These are phyloP conservation scores for Alternaria dauci DNA, from an alignment of 2,329 filamentous ascomycete genomes.

Conservation along the genomic window DNA sequence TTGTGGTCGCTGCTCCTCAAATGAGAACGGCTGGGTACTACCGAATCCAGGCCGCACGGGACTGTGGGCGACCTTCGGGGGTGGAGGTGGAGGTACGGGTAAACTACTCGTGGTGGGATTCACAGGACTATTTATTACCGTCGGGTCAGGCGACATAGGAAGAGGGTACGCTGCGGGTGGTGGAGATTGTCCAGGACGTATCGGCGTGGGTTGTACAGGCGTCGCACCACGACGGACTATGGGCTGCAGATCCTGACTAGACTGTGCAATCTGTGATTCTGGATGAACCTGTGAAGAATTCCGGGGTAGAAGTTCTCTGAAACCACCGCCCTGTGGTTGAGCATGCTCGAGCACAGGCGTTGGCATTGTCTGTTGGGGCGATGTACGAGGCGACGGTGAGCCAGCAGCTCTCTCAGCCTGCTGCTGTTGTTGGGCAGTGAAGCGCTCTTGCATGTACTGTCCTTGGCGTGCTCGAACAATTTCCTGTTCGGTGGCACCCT, in stretches of 20 bases:
- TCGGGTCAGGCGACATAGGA: slow-evolving; percentile 36
- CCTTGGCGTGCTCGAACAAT: slow-evolving; percentile 48
- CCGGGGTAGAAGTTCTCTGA: slow-evolving; percentile 47
- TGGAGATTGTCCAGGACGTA: slow-evolving; percentile 28
- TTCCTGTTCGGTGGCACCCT: slow-evolving; percentile 48
- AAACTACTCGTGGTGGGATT: slow-evolving; percentile 30
- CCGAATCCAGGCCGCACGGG: slow-evolving; percentile 26
- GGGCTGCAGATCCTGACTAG: slow-evolving; percentile 18
- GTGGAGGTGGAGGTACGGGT: slow-evolving; percentile 33
- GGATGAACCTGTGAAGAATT: slow-evolving; percentile 40
- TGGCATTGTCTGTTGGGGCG: slow-evolving; percentile 32
- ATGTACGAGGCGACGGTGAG: slow-evolving; percentile 43
- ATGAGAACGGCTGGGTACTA: slow-evolving; percentile 14
- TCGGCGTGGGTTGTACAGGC: slow-evolving; percentile 33
- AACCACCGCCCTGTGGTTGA: slow-evolving; percentile 37
- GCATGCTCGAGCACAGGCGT: slow-evolving; percentile 18
- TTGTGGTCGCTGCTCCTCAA: slow-evolving; percentile 22
- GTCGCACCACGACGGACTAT: slow-evolving; percentile 20
- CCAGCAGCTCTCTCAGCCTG: slow-evolving; percentile 41
- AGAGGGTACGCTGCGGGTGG: slow-evolving; percentile 39
- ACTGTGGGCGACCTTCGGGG: slow-evolving; percentile 36
- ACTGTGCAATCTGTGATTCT: slow-evolving; percentile 21
- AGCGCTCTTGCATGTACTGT: slow-evolving; percentile 47
- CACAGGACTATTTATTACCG: slow-evolving; percentile 28
- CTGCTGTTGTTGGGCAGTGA: slow-evolving; percentile 43